Evolutionary conservation across 2,329 filamentous ascomycete species (phyloP), one percentile per base, ranked within the genome.

Genomic region (Aspergillus sp.): DNA sequence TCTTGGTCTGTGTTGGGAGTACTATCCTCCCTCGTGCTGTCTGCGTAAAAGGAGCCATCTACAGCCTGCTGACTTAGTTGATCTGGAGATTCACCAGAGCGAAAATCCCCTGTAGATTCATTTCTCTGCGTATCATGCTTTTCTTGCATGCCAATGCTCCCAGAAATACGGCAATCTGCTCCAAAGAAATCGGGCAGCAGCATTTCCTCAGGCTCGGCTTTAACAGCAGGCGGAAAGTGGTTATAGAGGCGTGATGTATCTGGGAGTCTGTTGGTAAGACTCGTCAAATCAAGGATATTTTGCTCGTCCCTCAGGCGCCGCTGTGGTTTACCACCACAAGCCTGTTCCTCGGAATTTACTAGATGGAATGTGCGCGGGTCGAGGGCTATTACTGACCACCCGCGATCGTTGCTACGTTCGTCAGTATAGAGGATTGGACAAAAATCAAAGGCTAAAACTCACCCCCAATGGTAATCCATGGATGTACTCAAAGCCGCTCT

Each of bases 371-470:
- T 68, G 22, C 71, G 70, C n/a, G 77, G 75, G 59, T 80, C 77
- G 27, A 81, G 65, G 13, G 78, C 77, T 46, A 80, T 64, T 46
- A 80, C 77, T 45, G 70, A 68, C 79, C 79, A 81, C n/a, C 79
- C 78, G 45, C 72, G 66, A 58, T 75, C 66, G 46, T 46, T 65
- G 56, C 58, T 63, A 48, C 9, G 41, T 27, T 20, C 13, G 55
- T 63, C 52, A 66, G 58, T 42, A 49, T 22, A 42, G 30, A 56
- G 11, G 4, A 2, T 8, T 12, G 9, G 3, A 19, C 15, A 22
- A 24, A 30, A 55, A 24, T n/a, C 8, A 24, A 1, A 45, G 20
- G 13, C 11, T 12, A 37, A 39, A 57, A 33, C 64, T 64, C 61
- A 68, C 68, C 66, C 65, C 17, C 54, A 53, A 19, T 59, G 61